Evolutionary conservation across 169 alveolate species (phyloP).

Genomic region (Theileria equi): DNA sequence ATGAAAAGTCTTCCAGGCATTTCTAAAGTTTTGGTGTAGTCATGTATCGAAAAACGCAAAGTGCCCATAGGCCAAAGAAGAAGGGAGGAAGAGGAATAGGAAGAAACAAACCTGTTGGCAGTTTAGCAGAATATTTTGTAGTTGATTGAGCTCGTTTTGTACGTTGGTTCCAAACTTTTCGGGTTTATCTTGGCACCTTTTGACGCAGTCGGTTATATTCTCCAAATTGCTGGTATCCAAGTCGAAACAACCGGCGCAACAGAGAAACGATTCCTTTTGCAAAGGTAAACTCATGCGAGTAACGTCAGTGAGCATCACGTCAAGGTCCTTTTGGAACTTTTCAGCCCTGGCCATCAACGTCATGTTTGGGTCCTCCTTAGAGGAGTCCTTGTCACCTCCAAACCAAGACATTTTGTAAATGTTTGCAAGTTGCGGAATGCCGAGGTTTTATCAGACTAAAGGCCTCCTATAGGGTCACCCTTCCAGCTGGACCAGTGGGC

Average conservation of each 20-base stretch:
- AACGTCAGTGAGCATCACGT: conserved; percentile 63
- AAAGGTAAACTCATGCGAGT: conserved; percentile 74
- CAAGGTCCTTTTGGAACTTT: conserved; percentile 70
- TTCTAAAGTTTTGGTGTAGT: conserved; percentile 41
- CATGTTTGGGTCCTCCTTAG: conserved; percentile 41
- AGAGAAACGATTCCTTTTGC: conserved; percentile 67
- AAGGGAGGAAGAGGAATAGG: background rate
- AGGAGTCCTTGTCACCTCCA: background rate
- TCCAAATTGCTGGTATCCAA: conserved; percentile 64
- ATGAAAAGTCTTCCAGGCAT: conserved; percentile 64
- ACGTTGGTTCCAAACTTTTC: conserved; percentile 74
- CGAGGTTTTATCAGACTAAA: too few species aligned
- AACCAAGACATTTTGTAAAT: conserved; percentile 52
- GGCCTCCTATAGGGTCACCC: too few species aligned
- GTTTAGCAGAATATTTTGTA: conserved; percentile 62
- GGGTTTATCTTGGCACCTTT: conserved; percentile 72
- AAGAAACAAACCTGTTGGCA: conserved; percentile 69
- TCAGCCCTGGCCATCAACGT: conserved; percentile 69
- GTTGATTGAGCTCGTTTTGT: conserved; percentile 70
- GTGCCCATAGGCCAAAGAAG: background rate
- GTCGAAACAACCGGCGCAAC: conserved; percentile 75
- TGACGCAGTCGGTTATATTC: conserved; percentile 71
- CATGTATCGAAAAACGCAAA: too few species aligned
- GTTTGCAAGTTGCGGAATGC: too few species aligned
- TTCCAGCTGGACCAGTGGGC: too few species aligned